Evolutionary conservation across 192 early-diverging fungal species (phyloP), one percentile per base, ranked within the genome.

Genomic region (Backusella morwellensis): DNA sequence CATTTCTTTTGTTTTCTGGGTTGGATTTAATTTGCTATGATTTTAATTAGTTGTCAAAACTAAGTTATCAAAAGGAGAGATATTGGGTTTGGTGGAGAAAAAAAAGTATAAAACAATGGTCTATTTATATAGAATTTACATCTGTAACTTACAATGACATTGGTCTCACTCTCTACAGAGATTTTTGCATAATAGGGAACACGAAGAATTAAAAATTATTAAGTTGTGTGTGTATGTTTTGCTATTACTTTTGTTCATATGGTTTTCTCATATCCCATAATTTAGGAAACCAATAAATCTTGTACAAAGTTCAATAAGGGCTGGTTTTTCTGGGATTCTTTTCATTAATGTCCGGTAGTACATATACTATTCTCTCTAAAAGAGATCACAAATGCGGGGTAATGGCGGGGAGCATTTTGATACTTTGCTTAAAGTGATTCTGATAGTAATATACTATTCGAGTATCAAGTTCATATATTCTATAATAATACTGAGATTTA

Each of bases 231-330:
- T 50, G 47, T 50, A 50, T 50, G 47, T 50, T 50, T 50, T 50
- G 4, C 1, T 50, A 19, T 63, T 29, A 21, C 4, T 6, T 12
- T 29, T 63, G 23, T 29, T 29, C 56, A 63, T 63, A 63, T 63
- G 56, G 56, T 23, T 63, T 63, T 63, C 56, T 63, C 56, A 63
- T 63, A 63, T 26, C 19, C 12, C 21, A 29, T 29, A 14, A 26
- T 63, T 63, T 63, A 63, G 56, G 56, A 63, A 63, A 26, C 56
- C 56, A 63, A 63, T 63, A 63, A 63, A 63, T 9, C 23, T 63
- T 63, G 56, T 63, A 26, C 56, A 63, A 63, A 63, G 26, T 29
- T 29, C 23, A 63, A 3, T 29, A 29, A 29, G 23, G 29, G 11
- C 56, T 63, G 56, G 21, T 26, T 29, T 63, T 26, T 63, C 21